phyloP scores from a whole-genome alignment of 768 basidiomycete genomes.

The Cystofilobasidium ferigula region DNA sequence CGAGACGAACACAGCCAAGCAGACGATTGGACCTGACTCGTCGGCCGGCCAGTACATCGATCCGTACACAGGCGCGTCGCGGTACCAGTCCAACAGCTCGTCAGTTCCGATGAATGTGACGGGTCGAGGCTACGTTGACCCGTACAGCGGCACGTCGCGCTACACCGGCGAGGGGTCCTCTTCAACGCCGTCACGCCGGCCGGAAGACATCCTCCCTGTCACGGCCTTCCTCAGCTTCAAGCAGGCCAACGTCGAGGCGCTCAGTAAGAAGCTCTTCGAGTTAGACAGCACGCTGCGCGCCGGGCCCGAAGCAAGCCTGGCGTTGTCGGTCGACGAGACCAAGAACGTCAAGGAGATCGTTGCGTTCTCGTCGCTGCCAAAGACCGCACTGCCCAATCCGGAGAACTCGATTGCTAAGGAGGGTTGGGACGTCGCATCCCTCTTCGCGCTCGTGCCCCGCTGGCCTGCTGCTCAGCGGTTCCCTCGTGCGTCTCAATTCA shows the following conservation, averaged over 20 bases:
- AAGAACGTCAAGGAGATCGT: constrained; percentile 42
- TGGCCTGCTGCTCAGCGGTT: constrained; percentile 28
- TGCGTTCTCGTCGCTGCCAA: constrained; percentile 3
- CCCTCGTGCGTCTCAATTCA: constrained; percentile 15
- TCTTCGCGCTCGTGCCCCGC: constrained; percentile 18
- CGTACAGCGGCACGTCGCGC: constrained; percentile 61
- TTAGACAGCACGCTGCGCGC: constrained; percentile 37
- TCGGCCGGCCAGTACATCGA: constrained; percentile 56
- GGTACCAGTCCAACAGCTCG: constrained; percentile 47
- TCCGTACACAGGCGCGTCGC: constrained; percentile 78
- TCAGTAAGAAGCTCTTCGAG: constrained; percentile 66
- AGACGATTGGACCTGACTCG: constrained; percentile 50
- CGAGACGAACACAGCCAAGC: constrained; percentile 67
- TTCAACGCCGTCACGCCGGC: constrained; percentile 33
- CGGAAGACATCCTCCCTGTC: constrained; percentile 36
- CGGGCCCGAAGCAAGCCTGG: neutral
- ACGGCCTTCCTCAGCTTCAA: constrained; percentile 63
- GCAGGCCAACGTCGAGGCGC: constrained; percentile 65
- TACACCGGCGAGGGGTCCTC: constrained; percentile 41
- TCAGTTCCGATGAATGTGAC: constrained; percentile 31
- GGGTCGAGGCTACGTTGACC: constrained; percentile 43
- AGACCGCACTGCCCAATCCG: neutral
- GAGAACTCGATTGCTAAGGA: constrained; percentile 3
- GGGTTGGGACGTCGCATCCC: constrained; percentile 17
- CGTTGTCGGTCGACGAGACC: constrained; percentile 7